Conservation (phyloP, 371 early-diverging fungal species). For the Chytridiales sp. region DNA sequence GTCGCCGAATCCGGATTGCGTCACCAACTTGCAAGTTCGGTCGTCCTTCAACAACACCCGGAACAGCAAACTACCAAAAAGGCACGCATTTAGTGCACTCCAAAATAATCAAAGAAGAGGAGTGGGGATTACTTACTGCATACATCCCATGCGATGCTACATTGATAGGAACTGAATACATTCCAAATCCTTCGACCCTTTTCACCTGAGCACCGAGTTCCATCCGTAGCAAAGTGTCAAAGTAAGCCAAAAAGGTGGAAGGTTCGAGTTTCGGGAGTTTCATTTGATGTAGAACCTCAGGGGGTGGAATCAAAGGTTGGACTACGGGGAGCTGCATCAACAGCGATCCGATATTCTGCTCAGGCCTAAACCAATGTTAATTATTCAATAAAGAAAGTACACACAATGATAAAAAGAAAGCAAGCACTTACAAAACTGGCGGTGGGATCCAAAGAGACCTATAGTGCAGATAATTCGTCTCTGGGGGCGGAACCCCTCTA, state of each 20-base stretch:
- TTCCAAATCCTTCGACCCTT: neutral
- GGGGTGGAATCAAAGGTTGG: neutral
- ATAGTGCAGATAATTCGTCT: neutral
- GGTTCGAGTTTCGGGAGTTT: neutral
- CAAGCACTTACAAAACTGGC: neutral
- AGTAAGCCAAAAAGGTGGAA: neutral
- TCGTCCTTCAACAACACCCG: conserved; percentile 21
- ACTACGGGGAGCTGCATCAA: neutral
- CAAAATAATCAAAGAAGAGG: neutral
- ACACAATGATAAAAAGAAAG: neutral
- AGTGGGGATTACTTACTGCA: neutral
- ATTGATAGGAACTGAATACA: conserved; percentile 15
- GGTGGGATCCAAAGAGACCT: conserved; percentile 11
- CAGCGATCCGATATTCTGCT: neutral
- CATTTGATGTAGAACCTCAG: neutral
- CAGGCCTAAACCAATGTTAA: neutral
- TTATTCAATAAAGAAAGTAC: neutral
- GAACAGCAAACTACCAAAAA: conserved; percentile 6
- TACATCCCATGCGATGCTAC: neutral
- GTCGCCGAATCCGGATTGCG: conserved; percentile 3
- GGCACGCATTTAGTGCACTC: neutral
- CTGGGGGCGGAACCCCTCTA: conserved; percentile 7
- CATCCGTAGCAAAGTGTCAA: neutral
- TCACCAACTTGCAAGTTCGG: conserved; percentile 23
- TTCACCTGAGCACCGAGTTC: neutral